These are phyloP conservation scores for Solanum hybrid DNA, from an alignment of 305 asterid species.

Conservation along the genomic window DNA sequence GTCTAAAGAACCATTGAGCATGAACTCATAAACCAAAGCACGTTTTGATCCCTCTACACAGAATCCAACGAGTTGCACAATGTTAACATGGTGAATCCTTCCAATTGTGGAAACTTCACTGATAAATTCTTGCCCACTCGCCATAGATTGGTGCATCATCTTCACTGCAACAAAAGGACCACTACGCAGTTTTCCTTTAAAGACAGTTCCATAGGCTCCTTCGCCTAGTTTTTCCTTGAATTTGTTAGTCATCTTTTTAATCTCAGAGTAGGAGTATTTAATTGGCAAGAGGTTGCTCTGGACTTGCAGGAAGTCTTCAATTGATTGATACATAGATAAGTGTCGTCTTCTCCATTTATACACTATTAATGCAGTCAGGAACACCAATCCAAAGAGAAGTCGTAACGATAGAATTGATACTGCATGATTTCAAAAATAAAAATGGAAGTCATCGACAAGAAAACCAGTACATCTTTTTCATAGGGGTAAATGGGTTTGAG, in stretches of 20 bases:
- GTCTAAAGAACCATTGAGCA: slow-evolving; percentile 19
- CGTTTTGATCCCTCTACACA: slow-evolving; percentile 11
- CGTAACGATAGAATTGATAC: not conserved
- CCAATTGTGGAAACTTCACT: slow-evolving; percentile 34
- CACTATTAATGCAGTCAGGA: slow-evolving; percentile 10
- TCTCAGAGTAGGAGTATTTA: slow-evolving; percentile 26
- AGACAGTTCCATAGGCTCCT: slow-evolving; percentile 41
- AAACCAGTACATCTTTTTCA: not conserved
- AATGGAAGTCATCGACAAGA: not conserved
- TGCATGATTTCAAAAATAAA: slow-evolving; percentile 7
- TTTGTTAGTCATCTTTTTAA: slow-evolving; percentile 32
- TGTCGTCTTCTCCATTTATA: slow-evolving; percentile 23
- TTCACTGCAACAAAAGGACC: slow-evolving; percentile 26
- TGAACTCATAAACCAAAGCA: slow-evolving; percentile 15
- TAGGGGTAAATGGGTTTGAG: slow-evolving; percentile 5
- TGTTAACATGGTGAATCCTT: slow-evolving; percentile 13
- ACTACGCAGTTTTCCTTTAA: slow-evolving; percentile 40
- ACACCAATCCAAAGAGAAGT: slow-evolving; percentile 4
- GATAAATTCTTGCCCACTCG: slow-evolving; percentile 28
- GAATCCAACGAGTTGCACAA: slow-evolving; percentile 18
- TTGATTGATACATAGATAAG: slow-evolving; percentile 18
- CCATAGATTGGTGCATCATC: slow-evolving; percentile 21
- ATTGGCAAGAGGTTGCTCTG: slow-evolving; percentile 30
- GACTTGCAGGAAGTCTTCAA: slow-evolving; percentile 27
- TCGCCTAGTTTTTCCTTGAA: slow-evolving; percentile 33